Evolutionary conservation across 495 filamentous ascomycete species (phyloP), one percentile per base, ranked within the genome.

Genomic region (Lophiotrema nucula): DNA sequence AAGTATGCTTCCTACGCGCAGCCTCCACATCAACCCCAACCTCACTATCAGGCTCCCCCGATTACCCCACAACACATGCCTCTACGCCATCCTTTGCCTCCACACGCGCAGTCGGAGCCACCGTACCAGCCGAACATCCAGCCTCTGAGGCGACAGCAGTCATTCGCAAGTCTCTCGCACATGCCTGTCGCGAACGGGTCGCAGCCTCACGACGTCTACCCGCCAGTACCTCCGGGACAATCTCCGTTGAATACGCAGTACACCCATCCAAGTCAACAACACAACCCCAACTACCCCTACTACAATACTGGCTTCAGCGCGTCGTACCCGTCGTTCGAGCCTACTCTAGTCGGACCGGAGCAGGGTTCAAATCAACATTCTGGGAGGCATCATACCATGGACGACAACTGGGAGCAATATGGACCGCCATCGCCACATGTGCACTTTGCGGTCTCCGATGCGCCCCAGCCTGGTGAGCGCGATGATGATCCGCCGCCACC

Each of bases 401-500:
- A 55, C 21, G 60, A 62, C 25, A 52, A 51, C 16, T 56, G 52
- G 58, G 58, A 62, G 31, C 47, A 24, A 11, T 56, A 62, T 46
- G 52, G 27, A 19, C 38, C 22, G 46, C 44, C 42, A 11, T 26
- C 43, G 6, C 31, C 41, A 5, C 52, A 43, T 16, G 45, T 44
- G 51, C 35, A 35, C 19, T 45, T 50, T 19, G 45, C 33, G 13
- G 24, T 22, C 12, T 35, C 49, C 0, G 27, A 26, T 3, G 10
- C 41, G 2, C 12, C 27, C 24, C 41, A 41, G 23, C 42, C 18
- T 8, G 58, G 23, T 16, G 39, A 52, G 1, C 38, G 41, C 2
- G 52, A 56, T 15, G 53, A 56, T 44, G 52, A 63, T 27, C 53
- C 60, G 13, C 60, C 60, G 31, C 60, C 60, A 31, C 60, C 60